Evolutionary conservation across 768 basidiomycete species (phyloP).

Genomic region (Russula emetica): DNA sequence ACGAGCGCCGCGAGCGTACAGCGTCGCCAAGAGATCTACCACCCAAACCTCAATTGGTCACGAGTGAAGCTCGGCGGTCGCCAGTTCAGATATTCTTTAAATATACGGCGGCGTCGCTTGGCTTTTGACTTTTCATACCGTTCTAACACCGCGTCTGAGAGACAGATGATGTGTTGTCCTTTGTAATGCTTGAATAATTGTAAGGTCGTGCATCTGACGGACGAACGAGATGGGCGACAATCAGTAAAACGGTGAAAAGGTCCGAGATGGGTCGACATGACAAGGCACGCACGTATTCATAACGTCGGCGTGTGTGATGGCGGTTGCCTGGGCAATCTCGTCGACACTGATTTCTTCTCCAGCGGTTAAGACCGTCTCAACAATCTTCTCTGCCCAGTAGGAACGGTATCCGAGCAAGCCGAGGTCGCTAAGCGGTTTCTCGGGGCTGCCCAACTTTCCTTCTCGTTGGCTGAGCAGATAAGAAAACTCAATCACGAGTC

Average conservation of each 20-base stretch:
- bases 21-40: constrained; percentile 31
- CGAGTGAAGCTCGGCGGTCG: constrained; percentile 92
- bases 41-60: constrained; percentile 77
- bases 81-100: constrained; percentile 80
- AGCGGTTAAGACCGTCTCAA: constrained; percentile 75
- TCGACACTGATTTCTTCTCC: constrained; percentile 83
- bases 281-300: constrained; percentile 87
- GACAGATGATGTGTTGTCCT: constrained; percentile 87
- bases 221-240: not conserved
- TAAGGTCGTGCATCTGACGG: constrained; percentile 78
- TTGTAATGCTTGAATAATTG: constrained; percentile 97
- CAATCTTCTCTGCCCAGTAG: constrained; percentile 96
- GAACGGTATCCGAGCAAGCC: constrained; percentile 90
- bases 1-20: constrained; percentile 27
- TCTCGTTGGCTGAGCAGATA: constrained; percentile 98
- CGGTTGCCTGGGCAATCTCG: constrained; percentile 93
- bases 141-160: constrained; percentile 87
- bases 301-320: constrained; percentile 92
- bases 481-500: constrained; percentile 94
- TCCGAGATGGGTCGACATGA: not conserved
- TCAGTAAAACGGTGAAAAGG: not conserved
- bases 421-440: constrained; percentile 94
- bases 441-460: constrained; percentile 91
- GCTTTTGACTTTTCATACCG: constrained; percentile 79
- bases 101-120: constrained; percentile 76